A percentile compares a stretch with the other conserved stretches of the same genome.
Conservation (phyloP, 1,139 yeast species). For the Yamadazyma sp. region DNA sequence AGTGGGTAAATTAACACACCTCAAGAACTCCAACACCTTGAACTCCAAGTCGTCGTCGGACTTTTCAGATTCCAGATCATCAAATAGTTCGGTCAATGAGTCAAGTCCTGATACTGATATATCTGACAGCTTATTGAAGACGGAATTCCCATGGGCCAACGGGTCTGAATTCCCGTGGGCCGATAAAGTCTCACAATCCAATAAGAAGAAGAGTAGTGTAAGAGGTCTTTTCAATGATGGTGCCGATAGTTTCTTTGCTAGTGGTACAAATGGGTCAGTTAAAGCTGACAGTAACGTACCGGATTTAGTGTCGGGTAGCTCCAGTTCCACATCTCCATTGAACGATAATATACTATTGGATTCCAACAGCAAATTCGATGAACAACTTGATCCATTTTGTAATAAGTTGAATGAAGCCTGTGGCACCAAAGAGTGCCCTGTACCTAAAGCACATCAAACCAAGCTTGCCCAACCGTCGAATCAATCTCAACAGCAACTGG, state of each 20-base stretch:
- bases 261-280: constrained; percentile 1
- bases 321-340: constrained; percentile 40
- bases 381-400: constrained; percentile 64
- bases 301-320: constrained; percentile 36
- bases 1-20: constrained; percentile 32
- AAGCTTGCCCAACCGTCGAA: neutral
- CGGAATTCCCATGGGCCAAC: constrained; percentile 36
- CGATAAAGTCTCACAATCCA: too few relatives aligned
- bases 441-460: constrained; percentile 49
- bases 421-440: constrained; percentile 71
- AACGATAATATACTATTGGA: constrained; percentile 36
- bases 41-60: constrained; percentile 14
- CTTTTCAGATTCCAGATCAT: constrained; percentile 14
- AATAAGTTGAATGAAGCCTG: constrained; percentile 75
- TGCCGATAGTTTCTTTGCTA: constrained; percentile 3
- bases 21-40: constrained; percentile 19
- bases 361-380: constrained; percentile 34
- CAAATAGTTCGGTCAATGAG: constrained; percentile 16
- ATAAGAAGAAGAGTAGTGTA: neutral
- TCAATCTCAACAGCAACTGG: neutral
- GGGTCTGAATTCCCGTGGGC: constrained; percentile 14
- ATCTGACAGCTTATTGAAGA: constrained; percentile 19
- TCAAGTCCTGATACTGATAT: constrained; percentile 24
- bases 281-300: constrained; percentile 23
- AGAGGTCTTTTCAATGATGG: neutral